Percentiles rank a stretch among this genome's conserved stretches.
These are phyloP conservation scores for Talaromyces sp. DNA, from an alignment of 2,329 filamentous ascomycete genomes.

Conservation along the genomic window DNA sequence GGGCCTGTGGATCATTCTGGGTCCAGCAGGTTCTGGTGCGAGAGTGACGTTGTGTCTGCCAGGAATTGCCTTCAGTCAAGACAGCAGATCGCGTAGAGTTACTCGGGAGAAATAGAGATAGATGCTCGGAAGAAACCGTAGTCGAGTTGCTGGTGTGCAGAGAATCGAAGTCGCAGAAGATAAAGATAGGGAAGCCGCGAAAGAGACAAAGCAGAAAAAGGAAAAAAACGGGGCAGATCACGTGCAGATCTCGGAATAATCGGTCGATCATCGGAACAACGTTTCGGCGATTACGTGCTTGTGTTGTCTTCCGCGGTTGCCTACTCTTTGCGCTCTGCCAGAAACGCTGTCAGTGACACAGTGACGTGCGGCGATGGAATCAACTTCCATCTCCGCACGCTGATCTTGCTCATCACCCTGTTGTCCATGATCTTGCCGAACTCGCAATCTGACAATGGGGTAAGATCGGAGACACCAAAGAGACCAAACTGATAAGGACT, in stretches of 20 bases:
- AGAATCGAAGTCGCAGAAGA: background rate
- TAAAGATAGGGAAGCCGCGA: background rate
- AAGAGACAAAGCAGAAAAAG: background rate
- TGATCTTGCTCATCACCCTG: background rate
- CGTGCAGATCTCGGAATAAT: conserved; percentile 1
- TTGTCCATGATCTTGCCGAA: background rate
- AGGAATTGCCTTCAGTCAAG: too few species aligned
- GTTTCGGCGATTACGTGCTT: background rate
- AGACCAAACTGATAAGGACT: background rate
- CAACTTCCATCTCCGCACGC: background rate
- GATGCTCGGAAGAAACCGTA: background rate
- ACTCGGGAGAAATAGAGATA: too few species aligned
- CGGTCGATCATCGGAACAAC: conserved; percentile 8
- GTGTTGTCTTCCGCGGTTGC: background rate
- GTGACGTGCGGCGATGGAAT: background rate
- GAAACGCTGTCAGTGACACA: background rate
- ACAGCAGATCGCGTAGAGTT: too few species aligned
- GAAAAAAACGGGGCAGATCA: background rate
- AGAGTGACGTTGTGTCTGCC: background rate
- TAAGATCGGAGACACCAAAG: background rate
- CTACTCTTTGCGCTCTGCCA: background rate
- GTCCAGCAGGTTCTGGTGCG: background rate
- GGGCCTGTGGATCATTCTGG: background rate
- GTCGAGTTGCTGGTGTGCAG: background rate
- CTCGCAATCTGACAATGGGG: background rate